These are phyloP conservation scores for Aspergillus aculeatus DNA, from an alignment of 2,329 filamentous ascomycete species.

Conservation along the genomic window DNA sequence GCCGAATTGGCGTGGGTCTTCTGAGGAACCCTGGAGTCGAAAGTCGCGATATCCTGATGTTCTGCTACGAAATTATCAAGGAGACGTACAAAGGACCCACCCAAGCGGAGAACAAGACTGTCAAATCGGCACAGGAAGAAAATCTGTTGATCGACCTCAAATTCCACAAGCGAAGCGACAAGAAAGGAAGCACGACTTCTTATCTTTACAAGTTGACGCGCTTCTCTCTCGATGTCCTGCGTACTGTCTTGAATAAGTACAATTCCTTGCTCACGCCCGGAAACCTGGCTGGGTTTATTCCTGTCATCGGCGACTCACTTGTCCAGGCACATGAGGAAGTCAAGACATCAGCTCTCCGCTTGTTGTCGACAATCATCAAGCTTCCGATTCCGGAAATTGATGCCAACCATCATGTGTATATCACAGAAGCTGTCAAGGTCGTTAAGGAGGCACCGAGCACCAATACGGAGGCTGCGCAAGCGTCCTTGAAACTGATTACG, in stretches of 20 bases:
- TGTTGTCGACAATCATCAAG: slow-evolving; percentile 82
- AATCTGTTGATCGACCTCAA: slow-evolving; percentile 77
- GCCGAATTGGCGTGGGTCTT: slow-evolving; percentile 78
- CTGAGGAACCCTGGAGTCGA: slow-evolving; percentile 76
- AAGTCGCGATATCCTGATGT: slow-evolving; percentile 79
- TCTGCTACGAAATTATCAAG: slow-evolving; percentile 92
- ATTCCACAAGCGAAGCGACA: slow-evolving; percentile 70
- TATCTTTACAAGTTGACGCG: slow-evolving; percentile 83
- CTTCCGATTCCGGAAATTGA: slow-evolving; percentile 72
- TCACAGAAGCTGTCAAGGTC: slow-evolving; percentile 78
- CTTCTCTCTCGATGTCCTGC: slow-evolving; percentile 83
- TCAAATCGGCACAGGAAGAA: slow-evolving; percentile 29
- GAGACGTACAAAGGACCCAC: slow-evolving; percentile 71
- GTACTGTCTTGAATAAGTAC: slow-evolving; percentile 82
- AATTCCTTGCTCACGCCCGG: slow-evolving; percentile 73
- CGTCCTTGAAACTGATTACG: slow-evolving; percentile 82
- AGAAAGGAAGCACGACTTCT: slow-evolving; percentile 70
- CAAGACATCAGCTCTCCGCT: slow-evolving; percentile 78
- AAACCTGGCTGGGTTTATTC: slow-evolving; percentile 82
- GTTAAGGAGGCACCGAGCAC: slow-evolving; percentile 76
- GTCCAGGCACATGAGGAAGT: slow-evolving; percentile 87
- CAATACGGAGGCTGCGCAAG: slow-evolving; percentile 79
- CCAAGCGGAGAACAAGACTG: slow-evolving; percentile 32
- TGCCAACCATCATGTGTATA: slow-evolving; percentile 71
- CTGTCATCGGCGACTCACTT: slow-evolving; percentile 83